Evolutionary conservation across 139 green algal genomes (phyloP), one percentile per base, ranked within the genome.

Genomic region (Chlorella sorokiniana): DNA sequence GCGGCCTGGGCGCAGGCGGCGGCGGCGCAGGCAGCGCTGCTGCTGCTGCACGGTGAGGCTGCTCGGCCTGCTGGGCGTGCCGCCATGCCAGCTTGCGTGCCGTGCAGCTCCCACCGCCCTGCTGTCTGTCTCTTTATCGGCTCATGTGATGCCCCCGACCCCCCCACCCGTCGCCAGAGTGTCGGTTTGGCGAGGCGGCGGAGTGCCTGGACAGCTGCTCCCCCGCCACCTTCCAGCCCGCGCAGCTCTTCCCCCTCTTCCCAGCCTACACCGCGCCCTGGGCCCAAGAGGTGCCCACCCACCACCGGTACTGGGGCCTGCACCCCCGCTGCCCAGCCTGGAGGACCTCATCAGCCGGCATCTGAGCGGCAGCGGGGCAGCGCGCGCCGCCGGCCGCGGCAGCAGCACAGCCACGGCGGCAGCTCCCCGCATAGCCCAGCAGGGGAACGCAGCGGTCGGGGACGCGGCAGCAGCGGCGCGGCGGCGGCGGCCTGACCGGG

Each of bases 161-260:
- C 18, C 8, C 62, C 25, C 2, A 25, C 31, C 61, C 22, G 29
- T 11, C 22, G 48, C 79, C 83, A 90, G 86, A 91, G 56, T 74
- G 78, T 52, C 59, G 77, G 35, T 91, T 91, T 70, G 71, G 85
- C 18, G 82, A 90, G 56, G 92, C 84, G 0, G 70, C 93, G 38
- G 54, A 70, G 0, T 83, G 84, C 25, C 81, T 95, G 76, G 85
- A 86, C 59, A 70, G 73, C 3, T 86, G 82, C 61, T 78, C 70
- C 31, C 51, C 81, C 0, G 64, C 76, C 16, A 62, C 81, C 7
- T 91, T 92, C 69, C 91, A 94, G 88, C 92, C 92, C 8, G 68
- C 74, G 9, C 86, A 93, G 89, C 88, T 95, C 52, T 88, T 93
- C 64, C 65, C 79, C 3, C 82, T 95, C 38, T 93, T 94, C 69